Evolutionary conservation across 345 rosid species (phyloP), one percentile per base, ranked within the genome.

Genomic region (Cardiospermum halicacabum): DNA sequence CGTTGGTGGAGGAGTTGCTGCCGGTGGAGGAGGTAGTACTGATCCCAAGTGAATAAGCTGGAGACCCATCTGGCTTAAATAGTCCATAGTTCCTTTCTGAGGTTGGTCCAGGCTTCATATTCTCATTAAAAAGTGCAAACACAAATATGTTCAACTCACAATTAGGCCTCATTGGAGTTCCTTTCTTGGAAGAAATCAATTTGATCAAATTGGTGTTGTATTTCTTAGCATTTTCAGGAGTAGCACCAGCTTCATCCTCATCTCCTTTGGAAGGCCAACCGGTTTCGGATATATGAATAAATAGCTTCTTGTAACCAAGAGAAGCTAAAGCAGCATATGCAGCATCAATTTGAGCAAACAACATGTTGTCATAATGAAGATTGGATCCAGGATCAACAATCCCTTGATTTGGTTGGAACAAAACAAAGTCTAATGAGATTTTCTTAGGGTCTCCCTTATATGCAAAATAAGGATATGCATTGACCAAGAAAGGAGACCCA

Each of bases 251-350:
- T 73, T 95, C 99, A 15, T 91, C 89, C 11, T 27, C 82, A 45
- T 91, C 99, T 18, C 99, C 99, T 62, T 82, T 89, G 0, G 99
- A 91, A 11, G 99, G 99, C 99, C 99, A 95, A 24, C 99, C 99
- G 0, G 97, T 95, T 73, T 95, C 99, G 50, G 97, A 95, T 62
- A 95, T 85, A 58, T 85, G 84, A 24, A 95, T 73, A 0, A 69
- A 75, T 2, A 91, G 68, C 10, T 87, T 81, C 76, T 80, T 84
- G 65, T 75, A 89, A 5, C 97, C 99, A 30, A 75, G 26, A 24
- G 85, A 62, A 28, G 84, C 79, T 27, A 95, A 58, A 25, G 97
- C 99, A 0, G 87, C 70, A 74, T 91, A 75, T 2, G 83, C 96
- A 4, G 99, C 89, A 61, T 95, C 99, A 51, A 95, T 89, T 58